Conservation (phyloP, 2,329 filamentous ascomycete genomes). For the Blumeria hordei region DNA sequence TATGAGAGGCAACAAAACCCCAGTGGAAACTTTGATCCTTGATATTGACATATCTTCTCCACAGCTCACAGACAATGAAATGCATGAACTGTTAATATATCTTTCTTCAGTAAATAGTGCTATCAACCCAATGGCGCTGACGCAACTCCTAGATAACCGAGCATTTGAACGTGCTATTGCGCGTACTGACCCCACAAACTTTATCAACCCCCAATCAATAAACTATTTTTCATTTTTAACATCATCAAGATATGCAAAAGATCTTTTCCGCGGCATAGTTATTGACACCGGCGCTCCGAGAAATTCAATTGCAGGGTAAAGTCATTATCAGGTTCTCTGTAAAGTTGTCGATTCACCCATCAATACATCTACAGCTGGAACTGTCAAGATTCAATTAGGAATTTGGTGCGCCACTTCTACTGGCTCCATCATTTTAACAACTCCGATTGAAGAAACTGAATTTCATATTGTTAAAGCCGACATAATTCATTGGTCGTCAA, state of each 20-base stretch:
- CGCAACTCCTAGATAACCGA: background rate
- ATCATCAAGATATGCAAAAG: too few relatives aligned
- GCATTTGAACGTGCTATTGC: conserved; percentile 1
- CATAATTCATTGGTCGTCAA: too few relatives aligned
- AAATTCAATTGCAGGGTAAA: too few relatives aligned
- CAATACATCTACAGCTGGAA: background rate
- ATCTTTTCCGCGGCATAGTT: too few relatives aligned
- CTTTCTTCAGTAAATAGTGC: background rate
- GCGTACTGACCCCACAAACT: background rate
- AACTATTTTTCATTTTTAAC: too few relatives aligned
- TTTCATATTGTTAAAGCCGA: too few relatives aligned
- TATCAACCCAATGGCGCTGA: conserved; percentile 1
- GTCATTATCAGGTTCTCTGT: background rate
- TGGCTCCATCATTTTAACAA: background rate
- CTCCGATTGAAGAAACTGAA: too few relatives aligned
- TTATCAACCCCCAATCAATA: background rate
- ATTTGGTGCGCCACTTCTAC: background rate
- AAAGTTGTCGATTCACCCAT: background rate
- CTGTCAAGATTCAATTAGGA: background rate
- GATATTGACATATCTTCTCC: background rate
- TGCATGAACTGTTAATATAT: background rate
- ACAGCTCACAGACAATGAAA: background rate
- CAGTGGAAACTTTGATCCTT: background rate
- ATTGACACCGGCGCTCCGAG: too few relatives aligned
- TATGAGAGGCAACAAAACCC: too few relatives aligned